These are phyloP conservation scores for Candida lessepsii DNA, from an alignment of 805 yeast genomes.

Conservation along the genomic window DNA sequence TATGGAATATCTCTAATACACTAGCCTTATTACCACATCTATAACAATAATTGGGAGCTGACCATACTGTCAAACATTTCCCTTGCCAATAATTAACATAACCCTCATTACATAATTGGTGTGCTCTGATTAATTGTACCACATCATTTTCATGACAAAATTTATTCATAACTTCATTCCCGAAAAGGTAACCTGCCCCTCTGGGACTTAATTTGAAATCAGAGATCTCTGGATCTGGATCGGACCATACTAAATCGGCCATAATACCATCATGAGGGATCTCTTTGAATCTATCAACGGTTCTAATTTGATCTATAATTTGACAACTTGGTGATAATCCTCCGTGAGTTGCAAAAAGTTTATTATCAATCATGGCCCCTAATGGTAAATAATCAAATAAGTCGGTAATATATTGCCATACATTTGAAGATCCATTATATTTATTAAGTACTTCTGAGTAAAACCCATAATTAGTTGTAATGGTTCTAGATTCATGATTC, in stretches of 20 bases:
- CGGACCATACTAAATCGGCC: constrained; percentile 99
- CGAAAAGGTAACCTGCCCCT: constrained; percentile 98
- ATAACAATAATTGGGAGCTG: constrained; percentile 97
- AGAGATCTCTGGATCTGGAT: constrained; percentile 79
- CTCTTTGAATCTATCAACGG: constrained; percentile 88
- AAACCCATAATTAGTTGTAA: constrained; percentile 96
- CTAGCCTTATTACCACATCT: constrained; percentile 97
- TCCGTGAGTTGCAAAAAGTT: constrained; percentile 94
- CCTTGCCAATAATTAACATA: constrained; percentile 90
- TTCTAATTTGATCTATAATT: constrained; percentile 84
- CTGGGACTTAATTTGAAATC: constrained; percentile 90
- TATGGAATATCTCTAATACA: constrained; percentile 75
- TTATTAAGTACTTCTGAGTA: constrained; percentile 91
- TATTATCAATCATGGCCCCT: constrained; percentile 86
- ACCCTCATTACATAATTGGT: constrained; percentile 95
- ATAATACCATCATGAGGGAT: constrained; percentile 99
- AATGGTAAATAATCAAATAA: constrained; percentile 87
- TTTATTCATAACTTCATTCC: constrained; percentile 83
- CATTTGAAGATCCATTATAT: constrained; percentile 68
- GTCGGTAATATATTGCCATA: constrained; percentile 90
- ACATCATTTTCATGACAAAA: constrained; percentile 76
- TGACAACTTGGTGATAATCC: constrained; percentile 95
- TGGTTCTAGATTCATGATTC: constrained; percentile 94
- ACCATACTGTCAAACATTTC: constrained; percentile 93
- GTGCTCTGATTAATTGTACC: constrained; percentile 86